Conservation (phyloP, 306 rosid species). For the Malus asiatica region DNA sequence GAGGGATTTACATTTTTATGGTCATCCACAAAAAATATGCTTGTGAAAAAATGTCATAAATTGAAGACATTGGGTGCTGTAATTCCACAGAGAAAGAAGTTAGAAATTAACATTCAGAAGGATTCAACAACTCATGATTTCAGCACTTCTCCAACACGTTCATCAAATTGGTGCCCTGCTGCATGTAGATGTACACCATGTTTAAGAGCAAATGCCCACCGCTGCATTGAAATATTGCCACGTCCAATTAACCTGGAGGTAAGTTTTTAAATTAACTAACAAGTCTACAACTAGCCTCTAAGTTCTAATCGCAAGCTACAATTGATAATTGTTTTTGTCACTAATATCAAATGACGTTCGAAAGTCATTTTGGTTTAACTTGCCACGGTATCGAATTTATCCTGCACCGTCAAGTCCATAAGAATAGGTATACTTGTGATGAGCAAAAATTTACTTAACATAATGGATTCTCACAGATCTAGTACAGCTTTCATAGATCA, state of each 20-base stretch:
- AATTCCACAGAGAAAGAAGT: neutral
- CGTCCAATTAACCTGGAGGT: neutral
- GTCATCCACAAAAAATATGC: neutral
- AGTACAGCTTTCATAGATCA: no score
- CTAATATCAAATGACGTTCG: no score
- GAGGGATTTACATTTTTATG: neutral
- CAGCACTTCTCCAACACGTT: neutral
- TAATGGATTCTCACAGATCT: no score
- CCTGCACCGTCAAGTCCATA: no score
- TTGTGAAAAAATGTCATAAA: rapidly evolving
- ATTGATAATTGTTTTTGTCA: no score
- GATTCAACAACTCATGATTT: neutral
- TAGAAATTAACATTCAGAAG: neutral
- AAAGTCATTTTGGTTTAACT: no score
- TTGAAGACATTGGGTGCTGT: neutral
- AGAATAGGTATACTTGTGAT: no score
- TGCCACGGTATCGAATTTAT: no score
- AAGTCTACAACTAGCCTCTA: no score
- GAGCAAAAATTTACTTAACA: no score
- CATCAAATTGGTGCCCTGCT: no score
- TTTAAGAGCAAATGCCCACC: neutral
- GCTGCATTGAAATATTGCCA: neutral
- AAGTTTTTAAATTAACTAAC: neutral
- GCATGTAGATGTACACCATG: neutral
- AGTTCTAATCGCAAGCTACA: no score